phyloP scores from a whole-genome alignment of 2,329 filamentous ascomycete genomes.

The Penicillium polonicum region DNA sequence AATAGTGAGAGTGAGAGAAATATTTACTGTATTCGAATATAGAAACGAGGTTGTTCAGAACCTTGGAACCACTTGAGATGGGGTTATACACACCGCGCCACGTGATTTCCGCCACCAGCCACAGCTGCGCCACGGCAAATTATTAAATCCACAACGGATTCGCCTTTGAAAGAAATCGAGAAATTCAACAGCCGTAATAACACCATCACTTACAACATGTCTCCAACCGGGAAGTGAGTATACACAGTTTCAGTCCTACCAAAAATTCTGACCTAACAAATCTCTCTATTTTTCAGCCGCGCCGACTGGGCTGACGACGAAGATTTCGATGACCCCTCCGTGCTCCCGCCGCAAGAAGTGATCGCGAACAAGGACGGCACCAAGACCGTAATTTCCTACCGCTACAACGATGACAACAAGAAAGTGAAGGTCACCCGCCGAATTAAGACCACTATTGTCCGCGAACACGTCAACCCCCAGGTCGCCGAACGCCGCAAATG shows the following conservation, averaged over 20 bases:
- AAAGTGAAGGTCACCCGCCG: slow-evolving; percentile 97
- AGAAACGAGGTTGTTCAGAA: neutral
- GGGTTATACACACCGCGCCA: slow-evolving; percentile 5
- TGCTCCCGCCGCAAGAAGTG: slow-evolving; percentile 81
- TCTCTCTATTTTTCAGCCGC: slow-evolving; percentile 44
- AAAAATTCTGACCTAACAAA: slow-evolving; percentile 16
- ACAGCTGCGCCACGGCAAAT: slow-evolving; percentile 37
- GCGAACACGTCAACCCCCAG: slow-evolving; percentile 91
- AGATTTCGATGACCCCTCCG: slow-evolving; percentile 79
- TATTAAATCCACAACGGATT: slow-evolving; percentile 47
- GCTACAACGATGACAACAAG: slow-evolving; percentile 87
- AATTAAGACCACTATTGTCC: slow-evolving; percentile 87
- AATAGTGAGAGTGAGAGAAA: neutral
- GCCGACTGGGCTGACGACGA: slow-evolving; percentile 93
- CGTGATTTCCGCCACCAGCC: slow-evolving; percentile 32
- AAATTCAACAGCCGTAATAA: slow-evolving; percentile 38
- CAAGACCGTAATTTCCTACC: slow-evolving; percentile 89
- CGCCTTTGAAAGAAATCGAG: slow-evolving; percentile 41
- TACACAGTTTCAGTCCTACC: neutral
- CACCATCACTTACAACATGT: slow-evolving; percentile 42
- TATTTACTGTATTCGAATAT: neutral
- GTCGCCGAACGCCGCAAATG: slow-evolving; percentile 93
- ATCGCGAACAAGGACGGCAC: slow-evolving; percentile 98
- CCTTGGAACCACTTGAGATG: neutral
- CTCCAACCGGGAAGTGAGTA: slow-evolving; percentile 49